Base-by-base conservation (phyloP, 163 green algal species). In the Scenedesmus sp. region DNA sequence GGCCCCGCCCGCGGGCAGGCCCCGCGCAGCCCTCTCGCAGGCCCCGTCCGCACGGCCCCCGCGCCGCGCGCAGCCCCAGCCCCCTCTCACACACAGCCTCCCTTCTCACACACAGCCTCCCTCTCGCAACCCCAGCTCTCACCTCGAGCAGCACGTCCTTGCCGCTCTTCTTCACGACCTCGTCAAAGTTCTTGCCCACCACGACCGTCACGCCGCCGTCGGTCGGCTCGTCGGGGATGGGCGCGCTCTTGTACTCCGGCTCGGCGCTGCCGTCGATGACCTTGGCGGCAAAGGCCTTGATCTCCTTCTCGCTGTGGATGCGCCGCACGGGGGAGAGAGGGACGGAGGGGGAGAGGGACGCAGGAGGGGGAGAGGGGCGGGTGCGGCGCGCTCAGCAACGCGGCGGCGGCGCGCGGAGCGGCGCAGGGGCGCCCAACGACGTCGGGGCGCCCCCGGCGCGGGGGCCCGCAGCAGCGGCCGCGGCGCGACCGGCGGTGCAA, bases 121-220 rank as follows among this genome's bases (percentile, higher is more conserved):
- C 24, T 24, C 26, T 22, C 33, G n/a, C 80, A 45, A 45, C 60
- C 42, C 22, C 26, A 39, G 7, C n/a, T 14, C 66, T 5, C 53
- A 77, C 64, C 80, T 93, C 87, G 33, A 94, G 70, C 63, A 95
- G 86, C 56, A 95, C 92, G 66, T 95, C 91, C 83, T 92, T 95
- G 17, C 66, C 84, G 7, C 77, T 14, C 63, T 94, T 89, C 69
- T 91, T 78, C 4, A 96, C 92, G 31, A 96, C 89, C 14, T 51
- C 60, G 18, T 95, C 90, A 58, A 96, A 89, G 36, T 80, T 92
- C 80, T 95, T 93, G 73, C 91, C 92, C 28, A 97, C 92, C 10
- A 97, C 82, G 6, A 93, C 78, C 14, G 57, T 65, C 29, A 91
- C 89, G 39, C 86, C 81, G 47, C 82, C 88, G 22, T 92, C 90